Evolutionary conservation across 164 flowering plant species (phyloP).

Genomic region (Taxillus chinensis): DNA sequence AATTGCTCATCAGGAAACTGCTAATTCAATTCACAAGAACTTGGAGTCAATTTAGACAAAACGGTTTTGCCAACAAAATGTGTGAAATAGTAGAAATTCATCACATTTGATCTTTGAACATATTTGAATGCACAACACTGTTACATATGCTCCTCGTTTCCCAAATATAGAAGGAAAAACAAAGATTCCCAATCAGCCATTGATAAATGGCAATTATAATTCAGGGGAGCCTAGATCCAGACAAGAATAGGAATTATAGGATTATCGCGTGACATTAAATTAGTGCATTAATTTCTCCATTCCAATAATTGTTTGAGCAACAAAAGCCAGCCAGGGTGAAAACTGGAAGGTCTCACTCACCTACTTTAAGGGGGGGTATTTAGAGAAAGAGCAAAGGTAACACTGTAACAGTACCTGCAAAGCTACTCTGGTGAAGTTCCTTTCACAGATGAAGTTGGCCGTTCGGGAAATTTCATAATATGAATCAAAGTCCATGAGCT

Average conservation of each 20-base stretch:
- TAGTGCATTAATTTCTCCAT: no score
- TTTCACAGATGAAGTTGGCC: slow-evolving; percentile 42
- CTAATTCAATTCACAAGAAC: slow-evolving; percentile 3
- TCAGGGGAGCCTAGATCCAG: no score
- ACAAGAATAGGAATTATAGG: no score
- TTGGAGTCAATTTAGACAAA: background rate
- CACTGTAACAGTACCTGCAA: slow-evolving; percentile 44
- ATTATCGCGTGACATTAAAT: no score
- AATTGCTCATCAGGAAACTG: slow-evolving; percentile 89
- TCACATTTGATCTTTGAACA: background rate
- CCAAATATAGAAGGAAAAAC: no score
- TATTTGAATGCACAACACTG: no score
- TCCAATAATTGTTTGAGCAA: background rate
- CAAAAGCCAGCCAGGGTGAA: background rate
- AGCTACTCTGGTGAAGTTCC: slow-evolving; percentile 62
- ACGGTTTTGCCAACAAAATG: background rate
- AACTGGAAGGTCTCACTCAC: background rate
- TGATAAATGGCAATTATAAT: no score
- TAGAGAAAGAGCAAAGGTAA: background rate
- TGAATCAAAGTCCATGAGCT: slow-evolving; percentile 51
- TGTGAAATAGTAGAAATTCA: background rate
- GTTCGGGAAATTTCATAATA: slow-evolving; percentile 58
- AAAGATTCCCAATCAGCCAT: no score
- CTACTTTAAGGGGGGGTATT: background rate
- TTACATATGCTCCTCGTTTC: no score